Conservation (phyloP, 1,284 basidiomycete genomes). For the Laetiporus sulphureus region DNA sequence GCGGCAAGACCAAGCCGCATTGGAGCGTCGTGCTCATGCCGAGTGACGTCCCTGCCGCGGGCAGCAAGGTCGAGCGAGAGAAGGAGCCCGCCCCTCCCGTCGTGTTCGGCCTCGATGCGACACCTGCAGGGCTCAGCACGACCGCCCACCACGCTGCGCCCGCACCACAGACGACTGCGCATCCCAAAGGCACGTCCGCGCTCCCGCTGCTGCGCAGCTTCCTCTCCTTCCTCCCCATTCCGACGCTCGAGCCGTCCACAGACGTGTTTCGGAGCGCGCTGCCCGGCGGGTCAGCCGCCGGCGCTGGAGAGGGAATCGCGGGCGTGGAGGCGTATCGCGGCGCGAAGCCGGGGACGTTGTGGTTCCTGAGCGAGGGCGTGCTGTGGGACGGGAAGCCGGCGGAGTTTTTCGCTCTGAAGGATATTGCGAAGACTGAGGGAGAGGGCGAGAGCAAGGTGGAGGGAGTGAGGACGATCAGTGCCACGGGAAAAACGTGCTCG, state of each 20-base stretch:
- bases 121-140: constrained; percentile 33
- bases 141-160: constrained; percentile 29
- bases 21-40: constrained; percentile 60
- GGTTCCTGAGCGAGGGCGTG: constrained; percentile 62
- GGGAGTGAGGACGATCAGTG: constrained; percentile 56
- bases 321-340: constrained; percentile 62
- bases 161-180: constrained; percentile 15
- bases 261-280: constrained; percentile 49
- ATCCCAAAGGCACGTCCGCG: constrained; percentile 47
- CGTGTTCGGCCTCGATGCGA: constrained; percentile 60
- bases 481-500: constrained; percentile 61
- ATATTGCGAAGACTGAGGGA: constrained; percentile 34
- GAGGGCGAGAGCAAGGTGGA: constrained; percentile 29
- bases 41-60: constrained; percentile 32
- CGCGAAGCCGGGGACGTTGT: constrained; percentile 63
- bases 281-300: constrained; percentile 11
- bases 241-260: constrained; percentile 42
- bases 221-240: constrained; percentile 40
- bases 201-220: constrained; percentile 43
- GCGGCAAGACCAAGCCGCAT: constrained; percentile 57
- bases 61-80: constrained; percentile 24
- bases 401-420: constrained; percentile 65
- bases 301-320: constrained; percentile 31
- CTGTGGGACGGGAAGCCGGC: constrained; percentile 71
- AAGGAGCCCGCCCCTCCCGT: constrained; percentile 35